Evolutionary conservation across 1,284 basidiomycete genomes (phyloP).

Genomic region (Irpex sp.): DNA sequence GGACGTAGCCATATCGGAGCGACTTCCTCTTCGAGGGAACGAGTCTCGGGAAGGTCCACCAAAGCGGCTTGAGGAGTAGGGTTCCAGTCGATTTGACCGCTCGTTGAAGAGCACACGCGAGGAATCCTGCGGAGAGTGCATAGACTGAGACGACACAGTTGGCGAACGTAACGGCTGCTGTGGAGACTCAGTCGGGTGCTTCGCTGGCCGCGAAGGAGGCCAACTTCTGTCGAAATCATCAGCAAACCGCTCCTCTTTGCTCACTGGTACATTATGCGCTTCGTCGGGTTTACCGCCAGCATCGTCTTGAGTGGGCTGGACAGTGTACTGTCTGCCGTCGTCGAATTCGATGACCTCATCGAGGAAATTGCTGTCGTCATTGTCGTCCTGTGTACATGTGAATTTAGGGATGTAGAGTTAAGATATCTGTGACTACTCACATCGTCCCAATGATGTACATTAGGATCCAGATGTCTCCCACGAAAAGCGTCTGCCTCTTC

Average conservation of each 20-base stretch:
- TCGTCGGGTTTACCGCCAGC: conserved; percentile 10
- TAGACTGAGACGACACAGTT: conserved; percentile 37
- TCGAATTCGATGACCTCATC: conserved; percentile 91
- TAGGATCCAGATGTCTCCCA: conserved; percentile 87
- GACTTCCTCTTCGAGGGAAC: conserved; percentile 36
- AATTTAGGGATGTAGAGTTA: conserved; percentile 2
- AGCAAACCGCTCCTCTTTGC: conserved; percentile 75
- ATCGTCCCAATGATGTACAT: conserved; percentile 95
- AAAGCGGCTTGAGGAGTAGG: conserved; percentile 47
- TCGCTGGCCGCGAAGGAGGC: conserved; percentile 61
- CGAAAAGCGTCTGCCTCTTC: conserved; percentile 82
- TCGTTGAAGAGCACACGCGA: conserved; percentile 87
- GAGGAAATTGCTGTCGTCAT: conserved; percentile 88
- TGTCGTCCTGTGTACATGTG: conserved; percentile 61
- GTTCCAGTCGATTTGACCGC: conserved; percentile 80
- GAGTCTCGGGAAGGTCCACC: conserved; percentile 31
- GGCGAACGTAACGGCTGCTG: conserved; percentile 32
- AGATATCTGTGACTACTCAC: conserved; percentile 42
- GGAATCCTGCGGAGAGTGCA: conserved; percentile 47
- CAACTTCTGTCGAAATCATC: conserved; percentile 94
- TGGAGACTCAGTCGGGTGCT: conserved; percentile 39
- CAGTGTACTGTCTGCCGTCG: conserved; percentile 85
- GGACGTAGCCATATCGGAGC: conserved; percentile 38
- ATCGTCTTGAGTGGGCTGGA: conserved; percentile 43
- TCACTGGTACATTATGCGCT: conserved; percentile 38